phyloP scores from a whole-genome alignment of 1,284 basidiomycete species.

The Ceratobasidium sp. region DNA sequence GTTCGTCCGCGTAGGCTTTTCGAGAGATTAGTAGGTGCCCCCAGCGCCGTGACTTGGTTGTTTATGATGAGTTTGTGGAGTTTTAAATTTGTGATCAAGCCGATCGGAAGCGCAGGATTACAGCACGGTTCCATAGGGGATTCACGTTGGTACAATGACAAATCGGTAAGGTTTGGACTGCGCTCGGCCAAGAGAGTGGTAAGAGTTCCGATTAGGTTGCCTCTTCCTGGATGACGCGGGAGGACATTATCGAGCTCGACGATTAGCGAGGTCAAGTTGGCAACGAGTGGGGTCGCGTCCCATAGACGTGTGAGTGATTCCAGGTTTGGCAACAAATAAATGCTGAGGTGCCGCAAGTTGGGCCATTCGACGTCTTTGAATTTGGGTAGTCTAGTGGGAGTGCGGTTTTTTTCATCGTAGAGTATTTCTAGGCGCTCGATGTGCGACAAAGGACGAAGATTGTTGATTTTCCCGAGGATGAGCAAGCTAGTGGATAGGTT shows the following conservation, averaged over 20 bases:
- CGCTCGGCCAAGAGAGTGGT: neutral
- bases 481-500: neutral
- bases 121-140: neutral
- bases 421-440: neutral
- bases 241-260: neutral
- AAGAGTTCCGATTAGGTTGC: neutral
- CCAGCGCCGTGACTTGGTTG: neutral
- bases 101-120: neutral
- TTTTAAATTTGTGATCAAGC: neutral
- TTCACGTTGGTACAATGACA: neutral
- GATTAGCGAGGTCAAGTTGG: neutral
- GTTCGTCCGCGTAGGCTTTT: neutral
- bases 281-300: neutral
- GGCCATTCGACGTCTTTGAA: slow-evolving; percentile 1
- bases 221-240: neutral
- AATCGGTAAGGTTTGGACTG: neutral
- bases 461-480: neutral
- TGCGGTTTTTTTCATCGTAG: neutral
- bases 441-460: neutral
- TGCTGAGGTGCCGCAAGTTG: neutral
- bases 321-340: neutral
- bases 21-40: neutral
- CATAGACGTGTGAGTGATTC: neutral
- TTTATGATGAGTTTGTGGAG: neutral
- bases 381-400: neutral